These are phyloP conservation scores for Chlorella ohadii DNA, from an alignment of 139 green algal genomes.

Conservation along the genomic window DNA sequence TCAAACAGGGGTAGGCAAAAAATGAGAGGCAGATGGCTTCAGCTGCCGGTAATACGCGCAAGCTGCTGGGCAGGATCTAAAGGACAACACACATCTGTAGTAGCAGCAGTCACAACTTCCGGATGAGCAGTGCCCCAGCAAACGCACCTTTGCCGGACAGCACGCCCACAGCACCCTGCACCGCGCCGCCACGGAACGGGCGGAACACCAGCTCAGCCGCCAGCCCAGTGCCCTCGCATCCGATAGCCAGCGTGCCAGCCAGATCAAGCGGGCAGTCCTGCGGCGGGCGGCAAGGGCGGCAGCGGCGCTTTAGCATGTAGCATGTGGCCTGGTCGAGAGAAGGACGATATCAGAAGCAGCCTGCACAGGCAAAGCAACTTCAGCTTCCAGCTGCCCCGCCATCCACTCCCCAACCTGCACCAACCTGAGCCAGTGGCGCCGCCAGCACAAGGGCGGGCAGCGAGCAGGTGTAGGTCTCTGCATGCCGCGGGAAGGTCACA, in stretches of 20 bases:
- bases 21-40: too few relatives aligned
- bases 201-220: neutral
- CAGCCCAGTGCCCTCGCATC: constrained; percentile 21
- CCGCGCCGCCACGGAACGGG: neutral
- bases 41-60: too few relatives aligned
- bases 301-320: too few relatives aligned
- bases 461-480: neutral
- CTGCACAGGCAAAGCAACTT: too few relatives aligned
- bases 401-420: too few relatives aligned
- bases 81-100: too few relatives aligned
- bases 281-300: too few relatives aligned
- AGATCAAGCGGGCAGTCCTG: constrained; percentile 28
- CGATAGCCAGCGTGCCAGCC: neutral
- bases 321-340: too few relatives aligned
- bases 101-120: neutral
- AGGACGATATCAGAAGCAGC: too few relatives aligned
- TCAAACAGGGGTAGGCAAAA: too few relatives aligned
- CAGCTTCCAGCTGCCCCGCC: neutral
- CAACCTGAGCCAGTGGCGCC: constrained; percentile 15
- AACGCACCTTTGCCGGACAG: constrained; percentile 22
- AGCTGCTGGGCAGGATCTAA: too few relatives aligned
- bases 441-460: constrained; percentile 28
- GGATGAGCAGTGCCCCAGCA: neutral
- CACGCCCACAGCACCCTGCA: constrained; percentile 5
- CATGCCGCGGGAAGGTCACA: constrained; percentile 5